phyloP scores from a whole-genome alignment of 148 eudicot species.

The Oxyria digyna region DNA sequence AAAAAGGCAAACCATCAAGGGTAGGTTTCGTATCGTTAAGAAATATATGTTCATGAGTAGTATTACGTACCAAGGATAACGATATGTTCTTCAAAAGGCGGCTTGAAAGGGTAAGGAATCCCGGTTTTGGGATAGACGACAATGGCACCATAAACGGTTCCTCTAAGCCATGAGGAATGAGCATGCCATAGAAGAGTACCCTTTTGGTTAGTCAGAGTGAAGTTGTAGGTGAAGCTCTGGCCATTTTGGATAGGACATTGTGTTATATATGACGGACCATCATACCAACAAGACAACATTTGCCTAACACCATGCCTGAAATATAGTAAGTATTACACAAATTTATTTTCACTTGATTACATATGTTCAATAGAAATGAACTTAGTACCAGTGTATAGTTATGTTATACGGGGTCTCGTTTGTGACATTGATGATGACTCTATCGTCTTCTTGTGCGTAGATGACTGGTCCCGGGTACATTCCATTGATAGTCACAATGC shows the following conservation, averaged over 20 bases:
- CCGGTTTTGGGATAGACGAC: constrained; percentile 45
- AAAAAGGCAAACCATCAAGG: not conserved
- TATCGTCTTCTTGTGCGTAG: constrained; percentile 47
- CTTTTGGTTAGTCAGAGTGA: constrained; percentile 41
- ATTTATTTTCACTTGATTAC: not conserved
- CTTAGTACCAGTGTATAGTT: constrained; percentile 50
- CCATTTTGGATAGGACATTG: constrained; percentile 58
- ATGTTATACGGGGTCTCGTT: constrained; percentile 45
- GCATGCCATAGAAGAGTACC: constrained; percentile 73
- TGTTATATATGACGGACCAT: constrained; percentile 46
- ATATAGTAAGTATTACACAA: not conserved
- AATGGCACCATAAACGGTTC: constrained; percentile 62
- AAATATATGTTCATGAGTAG: too few species aligned
- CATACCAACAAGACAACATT: constrained; percentile 41
- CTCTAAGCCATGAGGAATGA: constrained; percentile 64
- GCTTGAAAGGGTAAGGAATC: constrained; percentile 42
- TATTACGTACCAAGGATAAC: constrained; percentile 33
- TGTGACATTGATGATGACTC: constrained; percentile 28
- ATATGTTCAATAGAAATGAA: not conserved
- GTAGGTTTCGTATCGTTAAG: too few species aligned
- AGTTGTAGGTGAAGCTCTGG: constrained; percentile 37
- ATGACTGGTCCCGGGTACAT: constrained; percentile 50
- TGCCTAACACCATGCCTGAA: constrained; percentile 57
- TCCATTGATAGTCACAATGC: constrained; percentile 34
- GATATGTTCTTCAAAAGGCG: constrained; percentile 44